Base-by-base conservation (phyloP, 2,329 filamentous ascomycete species). In the Neocatenulostroma microsporum region DNA sequence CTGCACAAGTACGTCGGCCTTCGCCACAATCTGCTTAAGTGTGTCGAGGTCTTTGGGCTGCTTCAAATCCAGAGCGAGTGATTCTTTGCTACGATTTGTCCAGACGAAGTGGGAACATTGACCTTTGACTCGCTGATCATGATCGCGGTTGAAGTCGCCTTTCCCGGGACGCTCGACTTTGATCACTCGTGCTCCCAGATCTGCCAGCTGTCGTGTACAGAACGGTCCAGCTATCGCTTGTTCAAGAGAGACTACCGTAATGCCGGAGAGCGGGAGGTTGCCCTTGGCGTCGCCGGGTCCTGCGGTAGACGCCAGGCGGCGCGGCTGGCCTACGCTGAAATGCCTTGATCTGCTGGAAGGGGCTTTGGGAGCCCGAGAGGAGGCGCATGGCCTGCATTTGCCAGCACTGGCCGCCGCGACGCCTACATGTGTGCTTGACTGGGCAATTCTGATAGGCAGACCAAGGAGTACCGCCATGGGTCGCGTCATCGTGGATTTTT, bases 1-100 rank as follows among this genome's bases (percentile, higher is more conserved):
- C 60, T 98, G 91, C 0, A 96, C 89, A 1, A 98, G 69, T 6
- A 98, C 82, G 58, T 96, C 89, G 53, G 84, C 89, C 56, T 84
- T 79, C 37, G 78, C 77, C 1, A 78, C 82, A 0, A 98, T 74
- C 48, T 79, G 78, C 62, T 94, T 88, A 5, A 98, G 70, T 34
- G 95, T 85, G 9, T 83, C 76, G 18, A 94, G 80, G 12, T 91
- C 91, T 2, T 79, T 73, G 15, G 79, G 73, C 50, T 93, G 78
- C 51, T 89, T 84, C 55, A 96, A 96, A 1, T 88, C 94, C 2
- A 96, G 69, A 0, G 78, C 89, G 1, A 96, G 63, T 0, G 86
- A 94, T 58, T 89, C 93, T 60, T 98, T 98, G 64, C 95, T 95
- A 34, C 91, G 83, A 57, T 95, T 95, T 10, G 50, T 53, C 51